Conservation (phyloP, 2,329 filamentous ascomycete genomes). For the Simplicillium aogashimaense region DNA sequence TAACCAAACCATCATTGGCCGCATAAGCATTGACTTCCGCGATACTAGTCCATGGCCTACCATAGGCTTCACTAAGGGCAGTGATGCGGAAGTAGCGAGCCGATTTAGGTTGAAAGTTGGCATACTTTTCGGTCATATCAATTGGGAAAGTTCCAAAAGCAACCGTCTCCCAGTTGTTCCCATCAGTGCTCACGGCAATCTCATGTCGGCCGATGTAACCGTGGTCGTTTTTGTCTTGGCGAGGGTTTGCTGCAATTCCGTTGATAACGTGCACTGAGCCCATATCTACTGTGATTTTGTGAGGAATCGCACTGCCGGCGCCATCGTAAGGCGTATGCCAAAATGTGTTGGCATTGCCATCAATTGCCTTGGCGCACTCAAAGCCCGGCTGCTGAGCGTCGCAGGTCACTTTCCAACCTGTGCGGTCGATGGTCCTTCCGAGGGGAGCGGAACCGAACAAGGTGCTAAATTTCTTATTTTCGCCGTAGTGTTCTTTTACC, state of each 20-base stretch:
- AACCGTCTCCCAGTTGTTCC: constrained; percentile 14
- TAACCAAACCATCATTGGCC: constrained; percentile 12
- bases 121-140: constrained; percentile 18
- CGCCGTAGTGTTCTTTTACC: neutral
- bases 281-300: constrained; percentile 21
- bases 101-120: constrained; percentile 19
- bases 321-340: constrained; percentile 15
- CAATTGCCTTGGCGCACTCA: constrained; percentile 17
- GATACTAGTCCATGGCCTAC: constrained; percentile 19
- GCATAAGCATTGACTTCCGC: constrained; percentile 21
- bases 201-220: constrained; percentile 19
- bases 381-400: constrained; percentile 16
- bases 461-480: neutral
- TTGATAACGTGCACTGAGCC: constrained; percentile 15
- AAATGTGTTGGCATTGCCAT: constrained; percentile 16
- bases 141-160: constrained; percentile 18
- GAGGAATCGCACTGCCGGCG: constrained; percentile 8
- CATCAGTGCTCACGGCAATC: constrained; percentile 17
- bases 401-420: constrained; percentile 16
- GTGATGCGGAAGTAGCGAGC: constrained; percentile 19
- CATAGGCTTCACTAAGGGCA: constrained; percentile 18
- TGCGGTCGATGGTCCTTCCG: constrained; percentile 4
- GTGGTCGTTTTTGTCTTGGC: constrained; percentile 15
- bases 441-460: constrained; percentile 5
- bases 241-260: constrained; percentile 18